Conservation (phyloP, 345 rosid genomes). For the Sisymbrium altissimum region DNA sequence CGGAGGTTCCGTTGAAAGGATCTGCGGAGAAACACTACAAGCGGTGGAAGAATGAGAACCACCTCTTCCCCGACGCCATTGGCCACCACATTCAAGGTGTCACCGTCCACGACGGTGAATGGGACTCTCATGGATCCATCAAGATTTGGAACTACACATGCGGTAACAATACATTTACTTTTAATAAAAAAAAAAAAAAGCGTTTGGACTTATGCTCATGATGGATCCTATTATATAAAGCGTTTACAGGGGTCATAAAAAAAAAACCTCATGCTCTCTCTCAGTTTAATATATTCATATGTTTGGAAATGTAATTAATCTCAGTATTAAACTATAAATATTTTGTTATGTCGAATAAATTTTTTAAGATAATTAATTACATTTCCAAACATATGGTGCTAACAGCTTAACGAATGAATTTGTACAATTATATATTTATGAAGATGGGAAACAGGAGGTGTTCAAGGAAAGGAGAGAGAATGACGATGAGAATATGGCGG, state of each 20-base stretch:
- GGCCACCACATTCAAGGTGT: conserved; percentile 33
- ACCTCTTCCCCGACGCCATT: conserved; percentile 32
- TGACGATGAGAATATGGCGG: conserved; percentile 28
- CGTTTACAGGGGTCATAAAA: not conserved
- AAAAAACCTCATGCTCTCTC: not conserved
- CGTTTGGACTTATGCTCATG: too few species aligned
- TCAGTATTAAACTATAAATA: too few species aligned
- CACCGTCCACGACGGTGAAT: conserved; percentile 33
- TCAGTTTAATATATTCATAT: not conserved
- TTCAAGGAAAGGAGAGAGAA: conserved; percentile 35
- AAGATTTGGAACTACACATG: conserved; percentile 33
- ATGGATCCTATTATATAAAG: not conserved
- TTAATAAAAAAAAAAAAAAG: too few species aligned
- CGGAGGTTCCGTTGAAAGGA: conserved; percentile 37
- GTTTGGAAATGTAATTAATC: too few species aligned
- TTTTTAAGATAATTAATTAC: too few species aligned
- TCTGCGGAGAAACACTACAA: conserved; percentile 35
- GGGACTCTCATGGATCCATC: conserved; percentile 38
- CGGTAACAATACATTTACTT: conserved; percentile 1
- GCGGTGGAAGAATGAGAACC: conserved; percentile 32
- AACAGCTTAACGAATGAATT: not conserved
- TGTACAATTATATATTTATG: not conserved
- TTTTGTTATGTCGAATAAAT: too few species aligned
- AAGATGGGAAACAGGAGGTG: conserved; percentile 34
- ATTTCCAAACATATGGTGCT: not conserved